A percentile compares a stretch with the other conserved stretches of the same genome.
These are phyloP conservation scores for Colletotrichum abscissum DNA, from an alignment of 2,329 filamentous ascomycete species.

Conservation along the genomic window DNA sequence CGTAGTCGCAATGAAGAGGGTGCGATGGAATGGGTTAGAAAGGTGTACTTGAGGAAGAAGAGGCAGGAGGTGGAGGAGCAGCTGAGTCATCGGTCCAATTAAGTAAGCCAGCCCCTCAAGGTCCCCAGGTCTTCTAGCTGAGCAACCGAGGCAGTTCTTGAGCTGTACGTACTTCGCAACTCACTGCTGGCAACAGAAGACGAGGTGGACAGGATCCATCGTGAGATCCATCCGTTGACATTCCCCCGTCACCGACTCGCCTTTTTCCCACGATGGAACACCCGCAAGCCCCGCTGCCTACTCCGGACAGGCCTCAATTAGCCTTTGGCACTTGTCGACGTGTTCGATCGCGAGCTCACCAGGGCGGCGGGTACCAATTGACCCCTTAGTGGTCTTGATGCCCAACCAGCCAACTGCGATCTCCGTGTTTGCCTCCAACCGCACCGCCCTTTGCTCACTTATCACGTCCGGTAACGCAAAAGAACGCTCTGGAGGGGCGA, in stretches of 20 bases:
- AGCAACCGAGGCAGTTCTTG: too few species aligned
- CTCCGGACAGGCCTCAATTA: constrained; percentile 8
- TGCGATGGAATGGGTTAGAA: too few species aligned
- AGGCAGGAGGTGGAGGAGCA: background rate
- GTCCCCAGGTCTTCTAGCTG: background rate
- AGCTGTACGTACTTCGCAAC: too few species aligned
- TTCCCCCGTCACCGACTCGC: constrained; percentile 12
- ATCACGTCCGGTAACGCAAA: background rate
- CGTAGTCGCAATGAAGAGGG: background rate
- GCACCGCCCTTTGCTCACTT: background rate
- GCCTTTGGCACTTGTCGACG: background rate
- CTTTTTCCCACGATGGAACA: background rate
- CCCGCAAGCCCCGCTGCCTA: constrained; percentile 1
- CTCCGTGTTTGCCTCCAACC: background rate
- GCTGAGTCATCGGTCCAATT: background rate
- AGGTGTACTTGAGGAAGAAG: background rate
- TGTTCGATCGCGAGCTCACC: constrained; percentile 16
- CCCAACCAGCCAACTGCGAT: constrained; percentile 19
- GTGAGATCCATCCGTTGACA: background rate
- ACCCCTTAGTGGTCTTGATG: constrained; percentile 25
- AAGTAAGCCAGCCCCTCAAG: background rate
- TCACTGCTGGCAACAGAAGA: background rate
- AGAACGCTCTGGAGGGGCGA: background rate
- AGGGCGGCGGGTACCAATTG: background rate
- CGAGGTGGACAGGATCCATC: background rate